These are phyloP conservation scores for Atalantia buxifolia DNA, from an alignment of 345 rosid species.

Conservation along the genomic window DNA sequence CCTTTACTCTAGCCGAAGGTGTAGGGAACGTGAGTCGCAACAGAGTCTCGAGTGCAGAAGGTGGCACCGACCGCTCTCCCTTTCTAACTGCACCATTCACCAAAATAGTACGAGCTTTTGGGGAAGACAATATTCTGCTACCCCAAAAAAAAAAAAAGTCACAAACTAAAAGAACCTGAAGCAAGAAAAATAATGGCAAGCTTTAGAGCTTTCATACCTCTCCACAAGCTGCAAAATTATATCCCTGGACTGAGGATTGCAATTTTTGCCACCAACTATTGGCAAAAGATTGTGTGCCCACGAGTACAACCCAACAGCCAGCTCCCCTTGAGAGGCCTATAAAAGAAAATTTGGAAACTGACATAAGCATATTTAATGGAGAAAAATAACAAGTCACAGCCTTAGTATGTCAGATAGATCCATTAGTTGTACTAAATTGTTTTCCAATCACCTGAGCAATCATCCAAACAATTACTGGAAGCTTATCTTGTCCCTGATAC, in stretches of 20 bases:
- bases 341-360: conserved; percentile 12
- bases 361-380: neutral
- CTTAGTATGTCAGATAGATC: conserved; percentile 1
- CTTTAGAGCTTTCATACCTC: conserved; percentile 24
- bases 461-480: conserved; percentile 66
- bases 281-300: conserved; percentile 72
- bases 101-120: conserved; percentile 63
- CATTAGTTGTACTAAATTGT: neutral
- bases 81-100: conserved; percentile 66
- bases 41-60: conserved; percentile 57
- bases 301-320: conserved; percentile 57
- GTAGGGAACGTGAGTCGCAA: conserved; percentile 63
- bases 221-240: conserved; percentile 57
- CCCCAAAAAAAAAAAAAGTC: neutral
- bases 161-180: neutral
- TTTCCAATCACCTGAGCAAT: conserved; percentile 56
- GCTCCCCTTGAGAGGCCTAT: conserved; percentile 64
- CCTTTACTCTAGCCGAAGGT: conserved; percentile 65
- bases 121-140: conserved; percentile 53
- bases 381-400: neutral
- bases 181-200: neutral
- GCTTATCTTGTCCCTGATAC: conserved; percentile 82
- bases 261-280: conserved; percentile 35
- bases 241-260: conserved; percentile 78
- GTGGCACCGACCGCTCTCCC: conserved; percentile 71